Evolutionary conservation across 179 eudicot genomes (phyloP), one percentile per base, ranked within the genome.

Genomic region (Spergularia azorica): DNA sequence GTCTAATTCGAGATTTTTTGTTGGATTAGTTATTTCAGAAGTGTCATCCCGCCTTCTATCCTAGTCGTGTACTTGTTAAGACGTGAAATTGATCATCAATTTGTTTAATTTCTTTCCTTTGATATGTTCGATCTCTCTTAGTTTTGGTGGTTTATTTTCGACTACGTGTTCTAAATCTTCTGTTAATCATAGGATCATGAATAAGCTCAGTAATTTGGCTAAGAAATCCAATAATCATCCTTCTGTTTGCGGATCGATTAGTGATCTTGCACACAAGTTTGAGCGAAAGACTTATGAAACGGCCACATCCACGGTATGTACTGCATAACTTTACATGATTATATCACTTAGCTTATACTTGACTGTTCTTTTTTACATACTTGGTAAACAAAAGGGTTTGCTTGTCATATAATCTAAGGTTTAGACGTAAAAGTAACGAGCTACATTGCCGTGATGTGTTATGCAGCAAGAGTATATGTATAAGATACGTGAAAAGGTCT

Each of bases 161-260:
- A 26, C 32, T 26, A 26, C 32, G 32, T 14, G 60, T 60, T 60
- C 11, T 60, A 21, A 8, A 0, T 5, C 4, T 18, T 60, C 39
- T 70, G 74, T 70, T 16, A 55, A 70, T 70, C 5, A 43, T n/a
- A 70, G 74, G 43, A 43, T 76, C 59, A 20, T 43, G 46, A 6
- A 11, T 60, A 76, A 2, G 18, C 3, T 76, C 15, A 46, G 3
- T 3, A 50, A 21, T 12, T 20, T 11, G 21, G 58, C 21, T 3
- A 15, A 9, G 1, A 54, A 41, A n/a, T 2, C 12, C 21, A 48
- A 10, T 5, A 51, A 21, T 50, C 51, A 26, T 26, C 32, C 73
- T n/a, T 1, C 3, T 0, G 4, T 11, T 9, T 0, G 6, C 14
- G 18, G 2, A 0, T 0, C 21, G 18, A 7, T 67, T 58, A 26